Evolutionary conservation across 2,329 filamentous ascomycete genomes (phyloP).

Genomic region (Penicillium expansum): DNA sequence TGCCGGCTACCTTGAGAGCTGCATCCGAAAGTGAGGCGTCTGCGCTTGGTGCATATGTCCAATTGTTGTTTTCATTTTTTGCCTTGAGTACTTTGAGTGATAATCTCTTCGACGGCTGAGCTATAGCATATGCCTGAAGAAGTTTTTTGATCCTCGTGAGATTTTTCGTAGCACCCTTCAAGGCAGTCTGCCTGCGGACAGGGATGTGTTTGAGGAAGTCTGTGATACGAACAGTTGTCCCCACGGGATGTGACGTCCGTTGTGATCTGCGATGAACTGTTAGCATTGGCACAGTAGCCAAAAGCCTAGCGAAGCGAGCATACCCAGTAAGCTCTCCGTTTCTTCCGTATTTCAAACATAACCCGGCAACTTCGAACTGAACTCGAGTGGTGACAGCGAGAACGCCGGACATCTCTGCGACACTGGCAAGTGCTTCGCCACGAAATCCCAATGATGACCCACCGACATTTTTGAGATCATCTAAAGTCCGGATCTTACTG

Average conservation of each 20-base stretch:
- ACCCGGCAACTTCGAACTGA: slow-evolving; percentile 56
- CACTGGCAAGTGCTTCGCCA: slow-evolving; percentile 62
- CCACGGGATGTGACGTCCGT: slow-evolving; percentile 55
- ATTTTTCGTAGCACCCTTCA: slow-evolving; percentile 52
- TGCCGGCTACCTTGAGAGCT: slow-evolving; percentile 55
- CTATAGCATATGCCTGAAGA: slow-evolving; percentile 59
- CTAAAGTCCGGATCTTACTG: slow-evolving; percentile 60
- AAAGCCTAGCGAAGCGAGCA: not conserved
- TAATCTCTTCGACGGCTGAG: slow-evolving; percentile 55
- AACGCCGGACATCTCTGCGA: slow-evolving; percentile 56
- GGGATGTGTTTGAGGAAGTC: slow-evolving; percentile 59
- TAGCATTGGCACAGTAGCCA: not conserved
- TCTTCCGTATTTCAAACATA: slow-evolving; percentile 50
- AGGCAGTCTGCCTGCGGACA: slow-evolving; percentile 56
- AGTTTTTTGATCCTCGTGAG: slow-evolving; percentile 53
- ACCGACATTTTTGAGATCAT: slow-evolving; percentile 56
- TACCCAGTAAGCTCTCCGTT: slow-evolving; percentile 51
- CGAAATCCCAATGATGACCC: slow-evolving; percentile 61
- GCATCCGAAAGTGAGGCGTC: slow-evolving; percentile 52
- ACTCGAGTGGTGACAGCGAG: slow-evolving; percentile 57
- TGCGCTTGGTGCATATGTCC: slow-evolving; percentile 56
- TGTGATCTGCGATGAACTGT: slow-evolving; percentile 26
- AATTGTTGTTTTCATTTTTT: slow-evolving; percentile 61
- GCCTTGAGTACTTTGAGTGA: slow-evolving; percentile 56
- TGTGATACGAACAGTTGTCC: slow-evolving; percentile 58